Evolutionary conservation across 352 stramenopile species (phyloP).

Genomic region (Globisporangium spinosum): DNA sequence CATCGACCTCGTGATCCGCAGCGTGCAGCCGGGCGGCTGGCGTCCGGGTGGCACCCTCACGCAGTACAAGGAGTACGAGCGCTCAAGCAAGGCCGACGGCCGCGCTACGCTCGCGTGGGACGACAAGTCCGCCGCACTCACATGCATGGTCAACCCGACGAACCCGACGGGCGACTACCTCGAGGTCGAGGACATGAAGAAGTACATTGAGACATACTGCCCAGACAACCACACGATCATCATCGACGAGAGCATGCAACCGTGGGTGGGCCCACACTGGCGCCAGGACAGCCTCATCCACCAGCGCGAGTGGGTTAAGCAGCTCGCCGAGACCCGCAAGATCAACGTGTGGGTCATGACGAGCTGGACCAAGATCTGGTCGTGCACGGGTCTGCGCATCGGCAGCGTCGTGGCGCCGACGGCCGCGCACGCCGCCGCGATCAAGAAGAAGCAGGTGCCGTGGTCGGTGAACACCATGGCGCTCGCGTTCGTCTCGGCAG

Average conservation of each 20-base stretch:
- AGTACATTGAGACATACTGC: slow-evolving; percentile 83
- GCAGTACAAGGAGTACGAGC: slow-evolving; percentile 89
- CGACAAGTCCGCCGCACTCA: slow-evolving; percentile 66
- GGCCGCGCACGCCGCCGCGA: slow-evolving; percentile 61
- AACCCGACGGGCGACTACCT: slow-evolving; percentile 90
- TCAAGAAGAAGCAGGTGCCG: slow-evolving; percentile 90
- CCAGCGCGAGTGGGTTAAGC: slow-evolving; percentile 77
- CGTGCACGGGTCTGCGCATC: slow-evolving; percentile 86
- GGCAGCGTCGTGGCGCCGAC: slow-evolving; percentile 86
- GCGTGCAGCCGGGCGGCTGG: slow-evolving; percentile 66
- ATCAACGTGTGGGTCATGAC: slow-evolving; percentile 92
- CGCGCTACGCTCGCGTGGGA: slow-evolving; percentile 72
- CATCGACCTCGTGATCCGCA: slow-evolving; percentile 88
- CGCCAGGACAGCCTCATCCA: slow-evolving; percentile 84
- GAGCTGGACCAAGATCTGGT: slow-evolving; percentile 92
- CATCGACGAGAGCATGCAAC: slow-evolving; percentile 91
- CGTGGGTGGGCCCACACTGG: slow-evolving; percentile 84
- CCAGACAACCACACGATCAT: slow-evolving; percentile 88
- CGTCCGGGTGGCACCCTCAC: slow-evolving; percentile 65
- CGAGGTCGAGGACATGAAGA: slow-evolving; percentile 76
- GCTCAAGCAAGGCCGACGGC: slow-evolving; percentile 78
- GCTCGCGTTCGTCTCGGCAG: slow-evolving; percentile 78
- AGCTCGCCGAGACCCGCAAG: slow-evolving; percentile 64
- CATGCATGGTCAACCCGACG: slow-evolving; percentile 88
- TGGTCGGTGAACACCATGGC: slow-evolving; percentile 92